Evolutionary conservation across 2,329 filamentous ascomycete species (phyloP).

Genomic region (Aureobasidium mangrovei): DNA sequence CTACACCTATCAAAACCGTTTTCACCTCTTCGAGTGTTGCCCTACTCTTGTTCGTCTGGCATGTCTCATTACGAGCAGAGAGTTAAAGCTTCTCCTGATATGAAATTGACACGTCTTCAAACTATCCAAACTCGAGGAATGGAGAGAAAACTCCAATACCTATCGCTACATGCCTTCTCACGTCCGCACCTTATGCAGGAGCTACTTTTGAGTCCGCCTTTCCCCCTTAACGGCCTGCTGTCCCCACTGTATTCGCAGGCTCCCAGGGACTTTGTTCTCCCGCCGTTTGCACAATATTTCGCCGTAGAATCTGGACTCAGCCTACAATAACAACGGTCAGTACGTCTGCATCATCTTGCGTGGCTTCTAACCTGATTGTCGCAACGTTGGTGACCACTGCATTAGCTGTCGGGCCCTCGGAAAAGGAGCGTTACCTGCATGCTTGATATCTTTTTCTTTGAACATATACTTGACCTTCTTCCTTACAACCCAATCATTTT

Average conservation of each 20-base stretch:
- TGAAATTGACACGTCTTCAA: too few relatives aligned
- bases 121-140: too few relatives aligned
- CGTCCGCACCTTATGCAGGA: too few relatives aligned
- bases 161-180: too few relatives aligned
- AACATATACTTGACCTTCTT: neutral
- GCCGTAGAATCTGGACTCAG: neutral
- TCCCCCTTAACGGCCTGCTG: neutral
- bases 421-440: slow-evolving; percentile 1
- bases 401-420: neutral
- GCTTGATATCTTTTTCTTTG: neutral
- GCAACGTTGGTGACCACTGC: neutral
- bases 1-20: neutral
- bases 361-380: neutral
- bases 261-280: neutral
- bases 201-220: neutral
- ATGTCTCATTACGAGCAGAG: neutral
- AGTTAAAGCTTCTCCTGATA: too few relatives aligned
- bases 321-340: neutral
- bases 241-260: neutral
- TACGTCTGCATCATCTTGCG: neutral
- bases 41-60: neutral
- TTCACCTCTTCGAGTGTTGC: neutral
- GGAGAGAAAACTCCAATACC: too few relatives aligned
- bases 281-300: neutral
- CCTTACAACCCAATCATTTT: neutral